Base-by-base conservation (phyloP, 495 filamentous ascomycete species). In the Aspergillus egyptiacus region DNA sequence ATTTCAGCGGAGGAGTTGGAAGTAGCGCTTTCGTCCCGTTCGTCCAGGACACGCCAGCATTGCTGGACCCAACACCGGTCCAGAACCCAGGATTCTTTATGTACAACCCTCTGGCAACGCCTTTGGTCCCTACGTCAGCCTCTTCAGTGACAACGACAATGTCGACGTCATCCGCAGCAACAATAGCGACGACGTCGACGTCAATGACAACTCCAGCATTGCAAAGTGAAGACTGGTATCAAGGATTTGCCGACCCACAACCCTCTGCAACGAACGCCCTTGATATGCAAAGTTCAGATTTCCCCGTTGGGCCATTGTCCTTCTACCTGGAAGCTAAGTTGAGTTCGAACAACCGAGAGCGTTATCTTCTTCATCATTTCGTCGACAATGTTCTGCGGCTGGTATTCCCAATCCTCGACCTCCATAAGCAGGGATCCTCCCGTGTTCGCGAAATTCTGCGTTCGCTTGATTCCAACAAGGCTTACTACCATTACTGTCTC, bases 401-500 rank as follows among this genome's bases (percentile, higher is more conserved):
- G 37, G 85, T 96, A 54, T 95, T 96, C 64, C 93, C 93, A 0
- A 82, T 96, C 47, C 71, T 91, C 32, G 90, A 95, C 59, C 76
- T 80, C 15, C 93, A 91, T 61, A 85, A 87, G 61, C 79, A 81
- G 38, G 86, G 87, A 6, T 82, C 78, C 0, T 78, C 82, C 20
- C 77, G 85, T 39, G 78, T 83, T 0, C 79, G 85, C 47, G 79
- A 94, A 19, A 82, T 98, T 56, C 73, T 98, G 1, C 81, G 79
- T 2, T 82, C 88, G 9, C 70, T 98, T 22, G 81, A 90, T 56
- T 84, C 75, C 47, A 98, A 97, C 78, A 86, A 86, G 54, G 84
- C 79, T 45, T 98, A 96, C 64, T 72, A 91, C 24, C 89, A 95
- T 69, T 96, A 89, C 71, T 97, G 90, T 68, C 72, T 98, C 39